Conservation (phyloP, 2,329 filamentous ascomycete species). For the Venturia carpophila region DNA sequence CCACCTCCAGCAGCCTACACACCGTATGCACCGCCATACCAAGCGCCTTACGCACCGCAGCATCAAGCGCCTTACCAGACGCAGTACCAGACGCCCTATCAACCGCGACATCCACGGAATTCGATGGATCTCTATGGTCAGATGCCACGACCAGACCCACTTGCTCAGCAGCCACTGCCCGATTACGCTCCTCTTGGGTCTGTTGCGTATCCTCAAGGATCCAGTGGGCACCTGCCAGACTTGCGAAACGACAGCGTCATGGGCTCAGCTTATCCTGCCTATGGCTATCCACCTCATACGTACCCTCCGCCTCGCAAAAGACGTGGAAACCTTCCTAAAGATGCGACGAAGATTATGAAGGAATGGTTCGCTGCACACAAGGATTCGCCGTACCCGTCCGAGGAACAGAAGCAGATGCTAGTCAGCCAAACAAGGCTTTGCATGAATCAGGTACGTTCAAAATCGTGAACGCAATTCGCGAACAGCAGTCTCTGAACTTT, state of each 20-base stretch:
- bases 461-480: background rate
- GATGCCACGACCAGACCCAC: background rate
- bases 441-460: constrained; percentile 56
- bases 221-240: background rate
- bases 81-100: background rate
- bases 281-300: background rate
- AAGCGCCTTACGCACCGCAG: background rate
- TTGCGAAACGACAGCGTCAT: background rate
- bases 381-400: constrained; percentile 71
- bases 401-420: constrained; percentile 76
- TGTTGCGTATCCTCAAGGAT: background rate
- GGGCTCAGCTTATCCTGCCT: background rate
- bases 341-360: constrained; percentile 73
- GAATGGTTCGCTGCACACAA: constrained; percentile 74
- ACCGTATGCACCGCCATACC: background rate
- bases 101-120: background rate
- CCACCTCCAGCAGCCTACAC: background rate
- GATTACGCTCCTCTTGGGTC: background rate
- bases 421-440: constrained; percentile 69
- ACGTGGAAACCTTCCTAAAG: constrained; percentile 82
- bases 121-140: background rate
- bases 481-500: background rate
- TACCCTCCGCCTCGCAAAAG: constrained; percentile 12
- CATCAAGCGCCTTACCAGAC: background rate
- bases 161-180: background rate